phyloP scores from a whole-genome alignment of 768 basidiomycete genomes.

The Pisolithus orientalis region DNA sequence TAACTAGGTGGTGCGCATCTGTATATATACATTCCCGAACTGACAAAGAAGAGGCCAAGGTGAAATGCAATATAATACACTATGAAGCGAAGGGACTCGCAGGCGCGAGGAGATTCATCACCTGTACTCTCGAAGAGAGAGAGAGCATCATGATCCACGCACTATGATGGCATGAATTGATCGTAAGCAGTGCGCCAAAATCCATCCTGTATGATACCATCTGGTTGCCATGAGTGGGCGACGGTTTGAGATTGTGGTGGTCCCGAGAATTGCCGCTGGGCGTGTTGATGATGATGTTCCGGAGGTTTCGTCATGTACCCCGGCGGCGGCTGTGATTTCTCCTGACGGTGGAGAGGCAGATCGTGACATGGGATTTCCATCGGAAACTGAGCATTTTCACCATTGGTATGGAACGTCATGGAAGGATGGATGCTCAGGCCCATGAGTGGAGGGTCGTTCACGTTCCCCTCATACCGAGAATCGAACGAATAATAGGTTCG shows the following conservation, averaged over 20 bases:
- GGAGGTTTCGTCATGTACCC: constrained; percentile 14
- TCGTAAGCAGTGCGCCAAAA: constrained; percentile 23
- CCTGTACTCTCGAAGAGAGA: background rate
- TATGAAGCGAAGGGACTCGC: no score
- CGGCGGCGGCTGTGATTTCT: constrained; percentile 16
- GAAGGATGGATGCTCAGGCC: constrained; percentile 3
- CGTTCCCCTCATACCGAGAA: constrained; percentile 1
- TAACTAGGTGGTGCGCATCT: no score
- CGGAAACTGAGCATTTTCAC: constrained; percentile 13
- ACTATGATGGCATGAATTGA: constrained; percentile 16
- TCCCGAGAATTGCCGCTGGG: constrained; percentile 16
- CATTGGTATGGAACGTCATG: constrained; percentile 5
- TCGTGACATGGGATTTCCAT: constrained; percentile 14
- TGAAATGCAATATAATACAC: no score
- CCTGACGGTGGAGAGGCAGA: constrained; percentile 14
- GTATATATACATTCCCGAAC: no score
- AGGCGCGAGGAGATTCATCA: background rate
- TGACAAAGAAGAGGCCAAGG: no score
- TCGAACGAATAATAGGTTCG: constrained; percentile 19
- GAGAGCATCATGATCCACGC: background rate
- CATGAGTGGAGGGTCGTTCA: constrained; percentile 12
- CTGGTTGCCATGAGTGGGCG: constrained; percentile 14
- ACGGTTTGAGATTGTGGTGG: constrained; percentile 11
- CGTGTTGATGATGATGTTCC: constrained; percentile 13
- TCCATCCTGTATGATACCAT: constrained; percentile 11